phyloP scores from a whole-genome alignment of 345 rosid species.

The Hibiscus syriacus region DNA sequence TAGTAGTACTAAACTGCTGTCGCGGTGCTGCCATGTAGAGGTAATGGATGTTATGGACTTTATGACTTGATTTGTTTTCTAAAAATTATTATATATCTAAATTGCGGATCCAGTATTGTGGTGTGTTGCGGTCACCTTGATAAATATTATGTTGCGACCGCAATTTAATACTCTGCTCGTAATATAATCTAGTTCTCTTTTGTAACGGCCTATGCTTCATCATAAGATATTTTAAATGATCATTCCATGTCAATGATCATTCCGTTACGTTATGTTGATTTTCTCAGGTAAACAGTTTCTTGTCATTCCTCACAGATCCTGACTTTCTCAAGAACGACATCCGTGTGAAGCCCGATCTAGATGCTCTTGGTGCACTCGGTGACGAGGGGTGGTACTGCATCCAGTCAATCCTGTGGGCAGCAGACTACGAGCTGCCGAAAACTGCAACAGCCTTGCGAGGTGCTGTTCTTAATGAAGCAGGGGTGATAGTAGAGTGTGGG shows the following conservation, averaged over 20 bases:
- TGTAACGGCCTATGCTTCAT: neutral
- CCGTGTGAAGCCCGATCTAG: neutral
- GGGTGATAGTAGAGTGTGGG: slow-evolving; percentile 42
- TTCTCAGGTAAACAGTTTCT: neutral
- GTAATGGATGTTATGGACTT: no score
- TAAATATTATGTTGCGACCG: no score
- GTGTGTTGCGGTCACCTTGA: no score
- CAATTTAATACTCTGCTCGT: no score
- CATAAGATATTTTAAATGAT: neutral
- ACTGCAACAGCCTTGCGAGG: slow-evolving; percentile 41
- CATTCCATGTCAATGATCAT: neutral
- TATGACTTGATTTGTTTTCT: no score
- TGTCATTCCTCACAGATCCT: neutral
- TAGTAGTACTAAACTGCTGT: no score
- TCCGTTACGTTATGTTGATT: no score
- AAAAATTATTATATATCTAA: no score
- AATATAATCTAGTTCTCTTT: neutral
- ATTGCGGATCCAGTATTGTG: no score
- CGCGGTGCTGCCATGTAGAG: no score
- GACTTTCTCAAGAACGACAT: neutral
- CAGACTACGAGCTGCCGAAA: slow-evolving; percentile 58
- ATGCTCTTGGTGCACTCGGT: neutral
- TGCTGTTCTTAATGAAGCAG: slow-evolving; percentile 43
- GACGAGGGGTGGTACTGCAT: slow-evolving; percentile 28
- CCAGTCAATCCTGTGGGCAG: slow-evolving; percentile 47